Percentiles rank a stretch among this genome's conserved stretches.
phyloP scores from a whole-genome alignment of 2,329 filamentous ascomycete species.

The Coleophoma crateriformis region DNA sequence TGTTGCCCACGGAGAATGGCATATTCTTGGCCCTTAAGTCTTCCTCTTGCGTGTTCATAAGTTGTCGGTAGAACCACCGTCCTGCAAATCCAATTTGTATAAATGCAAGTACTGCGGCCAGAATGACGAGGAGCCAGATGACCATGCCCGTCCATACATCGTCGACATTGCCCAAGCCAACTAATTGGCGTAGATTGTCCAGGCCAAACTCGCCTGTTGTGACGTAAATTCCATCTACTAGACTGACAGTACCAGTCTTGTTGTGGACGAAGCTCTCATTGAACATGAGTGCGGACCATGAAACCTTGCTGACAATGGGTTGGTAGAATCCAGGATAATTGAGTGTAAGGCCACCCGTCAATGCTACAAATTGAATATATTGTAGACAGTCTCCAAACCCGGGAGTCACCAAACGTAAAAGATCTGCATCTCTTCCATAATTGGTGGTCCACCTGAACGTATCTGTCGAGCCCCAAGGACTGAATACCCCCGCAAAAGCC shows the following conservation, averaged over 20 bases:
- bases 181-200: conserved; percentile 70
- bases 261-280: conserved; percentile 81
- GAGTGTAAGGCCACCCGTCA: conserved; percentile 82
- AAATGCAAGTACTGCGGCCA: conserved; percentile 60
- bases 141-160: conserved; percentile 96
- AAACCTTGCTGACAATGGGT: conserved; percentile 78
- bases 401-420: conserved; percentile 86
- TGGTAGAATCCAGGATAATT: conserved; percentile 94
- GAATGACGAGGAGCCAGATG: conserved; percentile 78
- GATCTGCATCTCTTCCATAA: conserved; percentile 88
- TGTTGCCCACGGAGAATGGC: conserved; percentile 75
- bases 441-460: conserved; percentile 97
- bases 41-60: conserved; percentile 71
- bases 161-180: conserved; percentile 68
- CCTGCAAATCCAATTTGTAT: conserved; percentile 71
- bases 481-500: conserved; percentile 77
- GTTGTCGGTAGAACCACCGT: conserved; percentile 69
- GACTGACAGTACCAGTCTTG: conserved; percentile 56
- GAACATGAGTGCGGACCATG: conserved; percentile 90
- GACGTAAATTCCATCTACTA: conserved; percentile 83
- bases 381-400: conserved; percentile 96
- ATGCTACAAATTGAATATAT: conserved; percentile 87
- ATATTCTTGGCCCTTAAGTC: conserved; percentile 88
- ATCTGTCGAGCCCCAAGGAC: conserved; percentile 89
- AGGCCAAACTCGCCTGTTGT: conserved; percentile 75